phyloP scores from a whole-genome alignment of 768 basidiomycete species.

The Termitomyces bulborhizus region DNA sequence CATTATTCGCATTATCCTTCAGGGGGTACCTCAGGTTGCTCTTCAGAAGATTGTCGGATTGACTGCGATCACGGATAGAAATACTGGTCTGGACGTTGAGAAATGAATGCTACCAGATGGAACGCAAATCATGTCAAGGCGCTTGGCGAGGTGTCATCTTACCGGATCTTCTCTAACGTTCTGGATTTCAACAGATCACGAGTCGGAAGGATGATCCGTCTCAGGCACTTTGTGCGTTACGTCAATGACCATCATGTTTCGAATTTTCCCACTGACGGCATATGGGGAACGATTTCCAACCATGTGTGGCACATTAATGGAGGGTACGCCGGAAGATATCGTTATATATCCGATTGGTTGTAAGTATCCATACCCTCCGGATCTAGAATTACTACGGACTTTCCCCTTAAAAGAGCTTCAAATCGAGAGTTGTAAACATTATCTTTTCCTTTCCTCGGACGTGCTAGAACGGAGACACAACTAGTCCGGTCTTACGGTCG shows the following conservation, averaged over 20 bases:
- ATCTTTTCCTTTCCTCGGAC: not conserved
- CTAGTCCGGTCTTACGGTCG: not conserved
- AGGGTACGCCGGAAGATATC: not conserved
- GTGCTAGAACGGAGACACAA: not conserved
- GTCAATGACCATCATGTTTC: not conserved
- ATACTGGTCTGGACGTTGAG: constrained; percentile 22
- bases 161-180: constrained; percentile 16
- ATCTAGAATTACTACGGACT: not conserved
- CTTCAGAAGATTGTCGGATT: not conserved
- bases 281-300: constrained; percentile 28
- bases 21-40: not conserved
- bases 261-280: constrained; percentile 20
- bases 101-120: constrained; percentile 21
- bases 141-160: constrained; percentile 22
- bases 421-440: not conserved
- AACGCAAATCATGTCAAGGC: constrained; percentile 21
- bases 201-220: constrained; percentile 30
- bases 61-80: not conserved
- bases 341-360: not conserved
- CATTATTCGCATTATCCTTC: not conserved
- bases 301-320: not conserved
- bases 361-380: not conserved
- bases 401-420: not conserved
- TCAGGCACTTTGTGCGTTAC: constrained; percentile 26
- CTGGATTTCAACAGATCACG: constrained; percentile 29